These are phyloP conservation scores for Zoysia pacifica DNA, from an alignment of 176 grass and related monocot genomes.

Conservation along the genomic window DNA sequence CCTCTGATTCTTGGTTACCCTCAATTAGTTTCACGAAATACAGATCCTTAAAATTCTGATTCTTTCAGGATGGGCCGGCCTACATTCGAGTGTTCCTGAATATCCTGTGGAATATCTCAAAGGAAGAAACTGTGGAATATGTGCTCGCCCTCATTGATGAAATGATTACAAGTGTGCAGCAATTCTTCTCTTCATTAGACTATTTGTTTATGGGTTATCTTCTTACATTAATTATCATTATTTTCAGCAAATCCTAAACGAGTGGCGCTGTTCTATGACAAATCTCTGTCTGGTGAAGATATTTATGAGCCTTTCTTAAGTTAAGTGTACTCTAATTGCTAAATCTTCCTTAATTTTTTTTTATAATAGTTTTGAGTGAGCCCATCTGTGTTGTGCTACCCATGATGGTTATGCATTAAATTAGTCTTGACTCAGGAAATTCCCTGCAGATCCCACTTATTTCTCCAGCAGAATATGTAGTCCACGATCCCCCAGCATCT, in stretches of 20 bases:
- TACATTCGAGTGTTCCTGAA: constrained; percentile 80
- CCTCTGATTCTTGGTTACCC: neutral
- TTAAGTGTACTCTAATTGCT: constrained; percentile 53
- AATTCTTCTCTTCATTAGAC: constrained; percentile 2
- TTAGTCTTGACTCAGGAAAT: neutral
- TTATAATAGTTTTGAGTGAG: constrained; percentile 1
- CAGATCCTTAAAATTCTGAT: constrained; percentile 28
- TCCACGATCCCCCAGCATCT: constrained; percentile 5
- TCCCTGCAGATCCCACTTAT: neutral
- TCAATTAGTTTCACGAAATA: neutral
- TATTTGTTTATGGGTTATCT: constrained; percentile 33
- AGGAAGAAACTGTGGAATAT: constrained; percentile 97
- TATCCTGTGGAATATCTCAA: constrained; percentile 73
- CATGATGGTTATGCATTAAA: neutral
- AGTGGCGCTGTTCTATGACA: constrained; percentile 77
- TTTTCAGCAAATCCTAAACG: constrained; percentile 85
- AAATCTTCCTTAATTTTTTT: constrained; percentile 25
- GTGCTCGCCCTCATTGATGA: constrained; percentile 95
- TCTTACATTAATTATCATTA: constrained; percentile 26
- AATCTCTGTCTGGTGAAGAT: constrained; percentile 80
- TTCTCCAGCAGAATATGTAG: neutral
- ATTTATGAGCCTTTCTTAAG: constrained; percentile 87
- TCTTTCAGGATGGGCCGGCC: constrained; percentile 72
- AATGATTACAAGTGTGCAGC: constrained; percentile 74
- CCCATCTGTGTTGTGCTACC: neutral